Conservation (phyloP, 2,329 filamentous ascomycete species). For the Cyphellophora attinorum region DNA sequence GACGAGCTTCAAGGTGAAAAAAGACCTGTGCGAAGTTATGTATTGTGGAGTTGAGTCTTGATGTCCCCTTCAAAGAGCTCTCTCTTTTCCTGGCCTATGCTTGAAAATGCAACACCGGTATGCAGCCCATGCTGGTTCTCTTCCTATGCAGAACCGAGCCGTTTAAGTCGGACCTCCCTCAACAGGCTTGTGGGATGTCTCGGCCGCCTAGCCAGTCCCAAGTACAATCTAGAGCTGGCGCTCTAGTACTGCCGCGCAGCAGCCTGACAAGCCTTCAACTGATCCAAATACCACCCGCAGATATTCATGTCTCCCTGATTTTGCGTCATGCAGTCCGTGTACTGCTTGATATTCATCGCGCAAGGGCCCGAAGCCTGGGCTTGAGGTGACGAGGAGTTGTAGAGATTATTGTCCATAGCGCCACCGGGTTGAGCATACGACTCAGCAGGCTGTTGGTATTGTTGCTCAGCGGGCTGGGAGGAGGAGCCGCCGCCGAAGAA, state of each 20-base stretch:
- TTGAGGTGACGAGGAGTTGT: constrained; percentile 26
- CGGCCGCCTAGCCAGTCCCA: too few relatives aligned
- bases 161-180: too few relatives aligned
- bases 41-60: too few relatives aligned
- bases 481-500: constrained; percentile 69
- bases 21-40: too few relatives aligned
- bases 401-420: constrained; percentile 34
- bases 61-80: too few relatives aligned
- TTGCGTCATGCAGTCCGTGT: constrained; percentile 95
- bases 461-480: constrained; percentile 43
- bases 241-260: constrained; percentile 60
- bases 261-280: constrained; percentile 82
- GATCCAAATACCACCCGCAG: constrained; percentile 96
- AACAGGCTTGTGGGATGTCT: too few relatives aligned
- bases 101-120: too few relatives aligned
- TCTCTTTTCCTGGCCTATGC: too few relatives aligned
- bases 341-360: constrained; percentile 67
- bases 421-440: constrained; percentile 40
- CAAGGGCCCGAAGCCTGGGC: constrained; percentile 53
- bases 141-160: too few relatives aligned
- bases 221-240: background rate
- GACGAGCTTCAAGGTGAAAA: too few relatives aligned
- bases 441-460: constrained; percentile 40
- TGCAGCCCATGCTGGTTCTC: too few relatives aligned
- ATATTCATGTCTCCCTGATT: constrained; percentile 89